Evolutionary conservation across 495 filamentous ascomycete genomes (phyloP).

Genomic region (Penicillium steckii): DNA sequence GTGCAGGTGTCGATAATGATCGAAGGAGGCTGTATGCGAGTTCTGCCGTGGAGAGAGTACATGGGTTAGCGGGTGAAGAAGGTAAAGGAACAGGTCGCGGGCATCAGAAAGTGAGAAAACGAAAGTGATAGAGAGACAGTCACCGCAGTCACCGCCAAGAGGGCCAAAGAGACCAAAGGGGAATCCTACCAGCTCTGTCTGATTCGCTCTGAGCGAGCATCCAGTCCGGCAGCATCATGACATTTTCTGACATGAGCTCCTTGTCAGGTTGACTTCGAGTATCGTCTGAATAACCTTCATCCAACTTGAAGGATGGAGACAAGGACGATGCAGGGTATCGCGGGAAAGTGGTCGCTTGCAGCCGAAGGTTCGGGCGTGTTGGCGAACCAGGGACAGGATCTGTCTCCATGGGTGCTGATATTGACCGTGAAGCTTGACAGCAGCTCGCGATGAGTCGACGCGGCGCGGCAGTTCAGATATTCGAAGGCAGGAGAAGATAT

Average conservation of each 20-base stretch:
- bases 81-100: neutral
- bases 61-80: constrained; percentile 8
- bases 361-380: constrained; percentile 21
- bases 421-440: neutral
- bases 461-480: neutral
- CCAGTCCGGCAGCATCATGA: constrained; percentile 50
- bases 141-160: neutral
- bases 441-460: constrained; percentile 1
- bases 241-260: constrained; percentile 36
- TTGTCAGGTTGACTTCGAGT: constrained; percentile 56
- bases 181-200: constrained; percentile 53
- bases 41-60: constrained; percentile 29
- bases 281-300: constrained; percentile 68
- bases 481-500: neutral
- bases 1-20: constrained; percentile 69
- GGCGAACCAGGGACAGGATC: constrained; percentile 21
- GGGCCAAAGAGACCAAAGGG: neutral
- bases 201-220: constrained; percentile 50
- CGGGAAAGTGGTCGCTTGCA: constrained; percentile 26
- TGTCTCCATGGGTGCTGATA: constrained; percentile 32
- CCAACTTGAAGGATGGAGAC: constrained; percentile 52
- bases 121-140: no score
- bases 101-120: neutral
- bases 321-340: constrained; percentile 33
- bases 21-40: constrained; percentile 59